Percentiles rank a stretch among this genome's conserved stretches.
phyloP scores from a whole-genome alignment of 192 early-diverging fungal genomes.

The Coemansia sp. region DNA sequence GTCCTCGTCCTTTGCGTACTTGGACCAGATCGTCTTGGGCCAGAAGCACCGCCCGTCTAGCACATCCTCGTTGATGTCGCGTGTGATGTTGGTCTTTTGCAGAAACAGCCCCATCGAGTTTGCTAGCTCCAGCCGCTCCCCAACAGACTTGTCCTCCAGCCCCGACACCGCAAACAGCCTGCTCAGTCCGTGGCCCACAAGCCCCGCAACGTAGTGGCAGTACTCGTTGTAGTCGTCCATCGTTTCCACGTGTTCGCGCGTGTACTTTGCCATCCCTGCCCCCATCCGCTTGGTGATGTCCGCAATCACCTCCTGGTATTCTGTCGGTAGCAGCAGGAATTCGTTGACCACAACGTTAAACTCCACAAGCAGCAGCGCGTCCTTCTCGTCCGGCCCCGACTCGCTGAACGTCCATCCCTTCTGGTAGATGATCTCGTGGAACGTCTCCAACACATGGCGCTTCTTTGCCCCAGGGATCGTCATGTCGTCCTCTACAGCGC shows the following conservation, averaged over 20 bases:
- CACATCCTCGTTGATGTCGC: constrained; percentile 92
- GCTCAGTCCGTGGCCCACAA: constrained; percentile 91
- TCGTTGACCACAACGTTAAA: constrained; percentile 89
- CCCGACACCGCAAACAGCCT: constrained; percentile 85
- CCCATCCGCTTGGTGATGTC: constrained; percentile 94
- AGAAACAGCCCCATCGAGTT: constrained; percentile 98
- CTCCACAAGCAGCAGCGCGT: constrained; percentile 82
- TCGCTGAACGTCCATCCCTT: constrained; percentile 78
- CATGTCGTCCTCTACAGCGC: constrained; percentile 87
- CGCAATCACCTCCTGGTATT: constrained; percentile 82
- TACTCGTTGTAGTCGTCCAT: constrained; percentile 93
- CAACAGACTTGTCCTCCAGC: constrained; percentile 65
- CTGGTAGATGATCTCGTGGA: constrained; percentile 78
- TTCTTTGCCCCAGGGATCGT: constrained; percentile 77
- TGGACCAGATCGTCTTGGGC: constrained; percentile 91
- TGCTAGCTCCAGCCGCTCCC: constrained; percentile 59
- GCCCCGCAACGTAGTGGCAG: constrained; percentile 96
- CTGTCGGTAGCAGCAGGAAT: constrained; percentile 70
- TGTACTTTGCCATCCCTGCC: constrained; percentile 91
- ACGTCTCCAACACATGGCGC: constrained; percentile 69
- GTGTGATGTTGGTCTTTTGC: constrained; percentile 98
- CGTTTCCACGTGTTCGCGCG: constrained; percentile 63
- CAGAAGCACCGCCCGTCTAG: constrained; percentile 90
- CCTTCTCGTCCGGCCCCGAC: constrained; percentile 92
- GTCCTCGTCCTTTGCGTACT: constrained; percentile 72